These are phyloP conservation scores for Crepidotus sp. DNA, from an alignment of 1,284 basidiomycete species.

Conservation along the genomic window DNA sequence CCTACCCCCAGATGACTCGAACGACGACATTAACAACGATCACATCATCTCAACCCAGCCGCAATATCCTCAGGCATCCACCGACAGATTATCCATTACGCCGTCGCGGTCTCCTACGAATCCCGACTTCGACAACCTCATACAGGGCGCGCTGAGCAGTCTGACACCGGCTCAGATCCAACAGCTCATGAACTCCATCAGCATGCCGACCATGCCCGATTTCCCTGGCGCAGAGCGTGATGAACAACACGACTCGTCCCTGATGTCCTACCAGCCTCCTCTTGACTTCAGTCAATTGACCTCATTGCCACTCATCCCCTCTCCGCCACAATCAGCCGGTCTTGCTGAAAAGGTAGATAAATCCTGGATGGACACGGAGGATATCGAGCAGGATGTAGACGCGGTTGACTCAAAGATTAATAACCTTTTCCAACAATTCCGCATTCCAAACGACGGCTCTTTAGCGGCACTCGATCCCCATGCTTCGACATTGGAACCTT, in stretches of 20 bases:
- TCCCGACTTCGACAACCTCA: constrained; percentile 37
- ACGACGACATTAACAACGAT: constrained; percentile 2
- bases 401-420: constrained; percentile 66
- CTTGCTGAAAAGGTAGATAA: constrained; percentile 40
- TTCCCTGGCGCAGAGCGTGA: constrained; percentile 9
- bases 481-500: constrained; percentile 3
- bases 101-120: constrained; percentile 22
- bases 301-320: constrained; percentile 17
- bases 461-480: constrained; percentile 22
- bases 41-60: constrained; percentile 18
- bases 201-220: constrained; percentile 30
- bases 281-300: constrained; percentile 26
- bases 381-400: constrained; percentile 68
- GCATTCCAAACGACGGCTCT: constrained; percentile 12
- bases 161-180: constrained; percentile 63
- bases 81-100: constrained; percentile 10
- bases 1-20: constrained; percentile 8
- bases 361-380: constrained; percentile 52
- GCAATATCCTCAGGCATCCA: constrained; percentile 15
- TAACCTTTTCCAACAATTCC: constrained; percentile 58
- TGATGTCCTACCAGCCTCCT: constrained; percentile 25
- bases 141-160: constrained; percentile 56
- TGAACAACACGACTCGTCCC: constrained; percentile 11
- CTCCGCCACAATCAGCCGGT: constrained; percentile 29
- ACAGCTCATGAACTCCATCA: constrained; percentile 54